These are phyloP conservation scores for Plantago ovata DNA, from an alignment of 257 asterid species.

Conservation along the genomic window DNA sequence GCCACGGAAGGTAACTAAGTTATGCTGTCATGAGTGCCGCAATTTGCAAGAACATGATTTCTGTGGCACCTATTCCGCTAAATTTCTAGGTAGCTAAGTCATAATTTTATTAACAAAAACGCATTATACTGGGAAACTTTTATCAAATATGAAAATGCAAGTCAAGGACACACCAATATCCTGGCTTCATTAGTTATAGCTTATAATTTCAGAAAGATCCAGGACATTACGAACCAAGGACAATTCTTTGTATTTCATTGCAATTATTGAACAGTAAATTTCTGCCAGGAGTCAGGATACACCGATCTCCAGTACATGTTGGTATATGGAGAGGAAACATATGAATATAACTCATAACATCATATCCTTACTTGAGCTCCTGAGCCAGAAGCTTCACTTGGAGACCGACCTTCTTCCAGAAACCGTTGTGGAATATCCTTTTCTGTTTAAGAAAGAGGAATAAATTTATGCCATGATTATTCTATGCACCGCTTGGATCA, in stretches of 20 bases:
- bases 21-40: too few species aligned
- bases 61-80: too few species aligned
- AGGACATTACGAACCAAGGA: too few species aligned
- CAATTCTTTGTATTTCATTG: too few species aligned
- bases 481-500: slow-evolving; percentile 14
- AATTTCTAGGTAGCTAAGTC: too few species aligned
- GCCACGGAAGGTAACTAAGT: not conserved
- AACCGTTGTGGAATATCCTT: slow-evolving; percentile 81
- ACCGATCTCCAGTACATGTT: not conserved
- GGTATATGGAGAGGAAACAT: not conserved
- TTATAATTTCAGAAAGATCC: too few species aligned
- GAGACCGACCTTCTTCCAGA: slow-evolving; percentile 62
- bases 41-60: too few species aligned
- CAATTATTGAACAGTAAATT: not conserved
- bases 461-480: slow-evolving; percentile 7
- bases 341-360: slow-evolving; percentile 11
- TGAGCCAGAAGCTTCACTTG: slow-evolving; percentile 81
- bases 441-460: slow-evolving; percentile 43
- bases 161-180: too few species aligned
- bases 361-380: slow-evolving; percentile 61
- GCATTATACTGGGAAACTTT: not conserved
- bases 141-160: too few species aligned
- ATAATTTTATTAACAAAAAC: not conserved
- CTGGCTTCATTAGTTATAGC: too few species aligned
- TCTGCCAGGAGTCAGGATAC: not conserved